Conservation (phyloP, 768 basidiomycete species). For the Lactarius akahatsu region DNA sequence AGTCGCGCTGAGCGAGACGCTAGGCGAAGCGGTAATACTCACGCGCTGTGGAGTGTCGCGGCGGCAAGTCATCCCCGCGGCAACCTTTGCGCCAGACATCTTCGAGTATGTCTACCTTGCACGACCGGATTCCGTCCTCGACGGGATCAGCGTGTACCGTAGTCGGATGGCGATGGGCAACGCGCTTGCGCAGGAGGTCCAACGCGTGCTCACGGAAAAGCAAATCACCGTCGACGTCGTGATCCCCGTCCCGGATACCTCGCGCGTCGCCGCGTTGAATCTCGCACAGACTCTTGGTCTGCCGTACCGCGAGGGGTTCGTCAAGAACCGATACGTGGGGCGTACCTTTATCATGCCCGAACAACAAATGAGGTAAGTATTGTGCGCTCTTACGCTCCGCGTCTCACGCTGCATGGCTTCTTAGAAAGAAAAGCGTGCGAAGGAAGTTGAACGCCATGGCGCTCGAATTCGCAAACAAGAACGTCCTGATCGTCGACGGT, state of each 20-base stretch:
- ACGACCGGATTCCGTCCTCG: constrained; percentile 94
- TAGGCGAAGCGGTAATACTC: constrained; percentile 95
- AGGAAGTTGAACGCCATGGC: constrained; percentile 99
- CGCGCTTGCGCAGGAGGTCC: constrained; percentile 84
- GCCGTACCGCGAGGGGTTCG: constrained; percentile 96
- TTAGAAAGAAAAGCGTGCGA: constrained; percentile 89
- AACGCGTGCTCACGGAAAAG: constrained; percentile 63
- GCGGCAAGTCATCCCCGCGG: constrained; percentile 66
- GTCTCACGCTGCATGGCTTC: background rate
- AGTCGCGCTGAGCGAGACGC: background rate
- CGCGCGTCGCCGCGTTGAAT: constrained; percentile 93
- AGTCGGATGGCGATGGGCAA: constrained; percentile 99
- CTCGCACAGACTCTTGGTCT: constrained; percentile 85
- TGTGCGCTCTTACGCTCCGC: background rate
- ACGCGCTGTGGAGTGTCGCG: constrained; percentile 77
- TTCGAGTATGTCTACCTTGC: constrained; percentile 99
- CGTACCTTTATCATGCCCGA: constrained; percentile 99
- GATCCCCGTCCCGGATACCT: constrained; percentile 97
- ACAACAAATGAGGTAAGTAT: constrained; percentile 79
- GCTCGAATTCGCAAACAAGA: constrained; percentile 87
- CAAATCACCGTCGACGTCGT: constrained; percentile 88
- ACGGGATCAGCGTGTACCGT: constrained; percentile 95
- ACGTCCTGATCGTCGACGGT: constrained; percentile 96
- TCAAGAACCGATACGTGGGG: constrained; percentile 98
- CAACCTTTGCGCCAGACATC: constrained; percentile 92